Evolutionary conservation across 441 rosid species (phyloP), one percentile per base, ranked within the genome.

Genomic region (Hura crepitans): DNA sequence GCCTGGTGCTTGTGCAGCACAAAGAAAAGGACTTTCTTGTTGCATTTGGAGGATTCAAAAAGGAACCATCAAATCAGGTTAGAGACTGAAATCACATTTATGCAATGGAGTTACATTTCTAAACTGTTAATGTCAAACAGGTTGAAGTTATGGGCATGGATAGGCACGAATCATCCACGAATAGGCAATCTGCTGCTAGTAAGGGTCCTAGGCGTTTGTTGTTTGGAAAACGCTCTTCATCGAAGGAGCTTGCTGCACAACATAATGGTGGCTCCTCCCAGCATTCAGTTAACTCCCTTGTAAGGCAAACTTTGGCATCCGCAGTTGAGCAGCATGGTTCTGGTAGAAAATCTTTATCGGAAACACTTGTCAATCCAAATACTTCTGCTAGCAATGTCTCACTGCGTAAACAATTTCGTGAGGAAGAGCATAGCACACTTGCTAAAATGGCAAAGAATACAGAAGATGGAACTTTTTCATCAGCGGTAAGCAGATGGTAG

Each of bases 61-160:
- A 92, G 78, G 98, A 95, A 78, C 90, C 89, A 53, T 88, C 95
- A 28, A 88, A 89, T 83, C 98, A 95, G 99, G 99, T 95, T 66
- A 23, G 72, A 62, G 74, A 58, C 72, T 75, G 54, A 68, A 58
- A 61, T 66, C 64, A 28, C 61, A 65, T 66, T 37, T 71, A 22
- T 62, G 63, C 25, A 14, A 30, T 4, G 37, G 30, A 35, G 5
- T 64, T 56, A 35, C 47, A 45, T 25, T 50, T 9, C 47, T 28
- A 9, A 4, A 66, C 37, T 69, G 39, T 39, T 55, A 43, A 72
- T 45, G 43, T 69, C 68, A 70, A 51, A 53, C 81, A 95, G 98
- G 98, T 92, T 15, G 98, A 90, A 83, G 92, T 82, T 39, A 81
- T 90, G 69, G 78, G 60, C 63, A 75, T 95, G 69, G 97, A 92